phyloP scores from a whole-genome alignment of 331 rosid genomes.

The Malus hybrid region DNA sequence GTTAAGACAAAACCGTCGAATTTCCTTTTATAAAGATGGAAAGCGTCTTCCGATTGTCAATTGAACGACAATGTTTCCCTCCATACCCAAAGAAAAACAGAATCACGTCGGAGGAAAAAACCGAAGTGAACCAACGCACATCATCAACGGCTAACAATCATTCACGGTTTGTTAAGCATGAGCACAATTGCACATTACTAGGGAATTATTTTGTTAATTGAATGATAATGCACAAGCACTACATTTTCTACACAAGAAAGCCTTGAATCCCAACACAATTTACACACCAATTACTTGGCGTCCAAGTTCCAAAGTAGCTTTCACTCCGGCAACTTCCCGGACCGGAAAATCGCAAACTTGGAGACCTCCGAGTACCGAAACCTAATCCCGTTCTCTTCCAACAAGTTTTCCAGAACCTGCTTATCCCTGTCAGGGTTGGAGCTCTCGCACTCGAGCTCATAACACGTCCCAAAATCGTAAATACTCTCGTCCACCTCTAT shows the following conservation, averaged over 20 bases:
- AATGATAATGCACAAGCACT: too few relatives aligned
- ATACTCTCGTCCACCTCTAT: conserved; percentile 49
- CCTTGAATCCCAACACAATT: not conserved
- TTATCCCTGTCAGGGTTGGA: conserved; percentile 31
- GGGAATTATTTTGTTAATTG: too few relatives aligned
- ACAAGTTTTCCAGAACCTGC: conserved; percentile 28
- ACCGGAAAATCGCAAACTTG: conserved; percentile 37
- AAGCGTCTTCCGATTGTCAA: too few relatives aligned
- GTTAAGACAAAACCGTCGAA: too few relatives aligned
- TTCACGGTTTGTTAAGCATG: not conserved
- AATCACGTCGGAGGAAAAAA: not conserved
- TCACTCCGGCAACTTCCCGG: conserved; percentile 38
- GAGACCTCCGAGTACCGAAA: conserved; percentile 33
- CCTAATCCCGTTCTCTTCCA: conserved; percentile 31
- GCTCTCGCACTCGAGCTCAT: conserved; percentile 60
- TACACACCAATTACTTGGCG: not conserved
- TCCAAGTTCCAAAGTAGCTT: too few relatives aligned
- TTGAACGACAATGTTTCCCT: too few relatives aligned
- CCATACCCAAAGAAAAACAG: not conserved
- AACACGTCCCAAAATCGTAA: conserved; percentile 53
- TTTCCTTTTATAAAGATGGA: too few relatives aligned
- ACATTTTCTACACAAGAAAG: too few relatives aligned
- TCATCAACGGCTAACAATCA: not conserved
- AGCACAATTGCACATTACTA: not conserved
- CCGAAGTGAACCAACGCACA: too few relatives aligned